Evolutionary conservation across 2,329 filamentous ascomycete species (phyloP), one percentile per base, ranked within the genome.

Genomic region (Fusarium torulosum): DNA sequence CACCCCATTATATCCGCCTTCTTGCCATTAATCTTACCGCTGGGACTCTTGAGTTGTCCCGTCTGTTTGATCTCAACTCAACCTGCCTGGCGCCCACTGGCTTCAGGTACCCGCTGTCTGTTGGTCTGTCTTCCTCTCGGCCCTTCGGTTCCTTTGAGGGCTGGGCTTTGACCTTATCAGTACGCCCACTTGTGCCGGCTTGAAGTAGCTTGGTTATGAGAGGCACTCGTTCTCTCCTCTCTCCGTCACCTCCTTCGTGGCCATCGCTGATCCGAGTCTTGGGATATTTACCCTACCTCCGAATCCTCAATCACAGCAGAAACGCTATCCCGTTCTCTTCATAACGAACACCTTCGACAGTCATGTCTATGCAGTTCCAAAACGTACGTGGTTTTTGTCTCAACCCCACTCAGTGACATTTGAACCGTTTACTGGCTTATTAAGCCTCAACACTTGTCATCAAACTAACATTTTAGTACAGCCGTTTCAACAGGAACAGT

Each of bases 401-500:
- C 35, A 47, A 44, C 54, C 54, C 49, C 47, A 42, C 54, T 60
- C 46, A 23, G 19, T 58, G 45, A 14, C 23, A 38, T 46, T 40
- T 44, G 20, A 25, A 35, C 50, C 45, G 17, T 44, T 41, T 14
- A 27, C 37, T 53, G 38, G 40, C 65, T 44, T 57, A 21, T 25
- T 46, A 50, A 51, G 29, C 40, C 45, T 55, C 21, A 41, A 40
- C 53, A 52, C 29, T 53, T 31, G 44, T 33, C 17, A 45, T 21
- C 23, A 56, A 10, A 44, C 71, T 73, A 59, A 73, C 54, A 27
- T n/a, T 21, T 51, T 40, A 31, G 25, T 50, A 37, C 51, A 85
- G 83, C 79, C 81, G 8, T 83, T 84, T 63, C 77, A 81, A 63
- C 80, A 83, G 63, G 75, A 77, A 52, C 79, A 84, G 46, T 90